Base-by-base conservation (phyloP, 129 eudicot species). In the Glebionis coronaria region DNA sequence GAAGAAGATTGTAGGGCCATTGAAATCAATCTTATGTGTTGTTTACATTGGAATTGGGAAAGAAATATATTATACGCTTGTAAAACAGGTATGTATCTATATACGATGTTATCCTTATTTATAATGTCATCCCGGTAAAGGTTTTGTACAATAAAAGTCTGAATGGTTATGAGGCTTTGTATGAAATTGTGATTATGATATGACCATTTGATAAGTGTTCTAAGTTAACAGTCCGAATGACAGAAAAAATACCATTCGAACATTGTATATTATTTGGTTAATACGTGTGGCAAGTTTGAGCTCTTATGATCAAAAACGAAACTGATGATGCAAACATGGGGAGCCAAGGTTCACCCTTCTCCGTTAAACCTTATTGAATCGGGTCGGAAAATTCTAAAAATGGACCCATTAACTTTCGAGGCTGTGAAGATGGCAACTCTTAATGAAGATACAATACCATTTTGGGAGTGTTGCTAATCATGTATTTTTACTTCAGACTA, bases 261-360 rank as follows among this genome's bases (percentile, higher is more conserved):
- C 1, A 27, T 42, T 12, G 63, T 44, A 46, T 21, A 62, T 60
- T 28, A 21, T 59, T 80, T 69, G 55, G 40, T 58, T 18, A 65
- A 50, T 31, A 93, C 96, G 96, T 88, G 46, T 93, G 98, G 98
- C 98, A 93, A 82, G 98, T 93, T 31, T 82, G 98, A 18, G 96
- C 95, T 93, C 98, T 20, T 93, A 83, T 58, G 96, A 93, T 78
- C 96, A 88, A 65, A 93, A 93, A 70, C 98, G 50, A 93, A 81
- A 75, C 71, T 93, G 31, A 93, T 93, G 98, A 93, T 93, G 98
- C 83, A 93, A 79, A 93, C 98, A 1, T 93, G 98, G 98, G 98
- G 98, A 51, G 98, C 98, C 23, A 82, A 81, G 52, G 96, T 88
- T 13, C 96, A 93, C 70, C 92, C 95, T 8, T 93, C 98, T 47